These are phyloP conservation scores for Xerocomus brunneocitrinus DNA, from an alignment of 768 basidiomycete genomes.

Conservation along the genomic window DNA sequence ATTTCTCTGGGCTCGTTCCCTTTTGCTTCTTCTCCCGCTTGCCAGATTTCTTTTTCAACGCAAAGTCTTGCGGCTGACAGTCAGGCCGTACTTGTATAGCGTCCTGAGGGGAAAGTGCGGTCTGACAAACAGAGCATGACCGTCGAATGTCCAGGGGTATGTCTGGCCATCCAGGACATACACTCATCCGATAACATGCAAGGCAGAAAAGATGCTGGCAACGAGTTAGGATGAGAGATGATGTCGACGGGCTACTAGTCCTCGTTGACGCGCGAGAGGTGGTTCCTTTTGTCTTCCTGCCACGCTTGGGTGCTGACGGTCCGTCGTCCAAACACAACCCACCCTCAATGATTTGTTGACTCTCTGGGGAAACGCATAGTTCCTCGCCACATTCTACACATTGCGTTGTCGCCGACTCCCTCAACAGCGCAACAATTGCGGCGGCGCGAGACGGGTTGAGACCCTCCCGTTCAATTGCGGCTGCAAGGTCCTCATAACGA, in stretches of 20 bases:
- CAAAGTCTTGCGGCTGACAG: slow-evolving; percentile 35
- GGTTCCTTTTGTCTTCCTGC: slow-evolving; percentile 49
- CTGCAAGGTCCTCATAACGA: slow-evolving; percentile 73
- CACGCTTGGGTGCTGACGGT: slow-evolving; percentile 45
- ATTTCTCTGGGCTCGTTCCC: slow-evolving; percentile 48
- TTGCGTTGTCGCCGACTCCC: slow-evolving; percentile 82
- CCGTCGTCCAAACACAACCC: slow-evolving; percentile 49
- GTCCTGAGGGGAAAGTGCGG: slow-evolving; percentile 61
- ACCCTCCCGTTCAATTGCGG: slow-evolving; percentile 73
- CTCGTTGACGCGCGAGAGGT: slow-evolving; percentile 69
- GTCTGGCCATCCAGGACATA: slow-evolving; percentile 80
- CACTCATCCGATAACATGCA: slow-evolving; percentile 75
- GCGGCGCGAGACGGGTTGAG: slow-evolving; percentile 69
- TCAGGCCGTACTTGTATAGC: slow-evolving; percentile 80
- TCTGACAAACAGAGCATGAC: slow-evolving; percentile 76
- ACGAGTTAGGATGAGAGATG: slow-evolving; percentile 74
- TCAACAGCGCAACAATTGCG: slow-evolving; percentile 80
- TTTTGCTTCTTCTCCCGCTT: slow-evolving; percentile 67
- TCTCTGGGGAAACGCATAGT: slow-evolving; percentile 51
- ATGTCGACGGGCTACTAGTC: slow-evolving; percentile 62
- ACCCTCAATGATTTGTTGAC: slow-evolving; percentile 34
- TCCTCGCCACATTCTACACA: slow-evolving; percentile 87
- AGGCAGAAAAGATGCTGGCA: slow-evolving; percentile 94
- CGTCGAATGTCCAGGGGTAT: slow-evolving; percentile 51
- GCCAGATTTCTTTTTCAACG: slow-evolving; percentile 55